Percentiles rank a stretch among this genome's conserved stretches.
These are phyloP conservation scores for Sarcodon aspratus DNA, from an alignment of 768 basidiomycete species.

Conservation along the genomic window DNA sequence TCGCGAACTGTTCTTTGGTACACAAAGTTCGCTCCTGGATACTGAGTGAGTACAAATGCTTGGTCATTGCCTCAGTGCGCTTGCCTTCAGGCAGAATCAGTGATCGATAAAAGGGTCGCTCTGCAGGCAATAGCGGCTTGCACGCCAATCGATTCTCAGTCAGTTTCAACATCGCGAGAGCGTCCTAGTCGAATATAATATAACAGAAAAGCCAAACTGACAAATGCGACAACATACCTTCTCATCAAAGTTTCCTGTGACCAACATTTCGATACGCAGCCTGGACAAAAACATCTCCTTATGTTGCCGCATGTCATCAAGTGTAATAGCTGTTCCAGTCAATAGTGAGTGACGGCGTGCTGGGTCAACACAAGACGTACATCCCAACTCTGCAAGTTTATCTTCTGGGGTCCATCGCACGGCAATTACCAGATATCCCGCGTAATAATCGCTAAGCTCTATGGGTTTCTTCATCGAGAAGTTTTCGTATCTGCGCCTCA, in stretches of 20 bases:
- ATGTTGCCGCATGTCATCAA: conserved; percentile 28
- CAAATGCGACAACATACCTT: conserved; percentile 15
- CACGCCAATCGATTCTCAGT: conserved; percentile 26
- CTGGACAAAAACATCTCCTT: conserved; percentile 25
- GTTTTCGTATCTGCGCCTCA: conserved; percentile 29
- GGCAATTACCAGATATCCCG: conserved; percentile 25
- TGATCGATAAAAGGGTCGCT: conserved; percentile 25
- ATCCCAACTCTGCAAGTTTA: conserved; percentile 26
- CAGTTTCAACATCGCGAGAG: conserved; percentile 22
- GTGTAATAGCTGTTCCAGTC: conserved; percentile 22
- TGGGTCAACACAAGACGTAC: conserved; percentile 15
- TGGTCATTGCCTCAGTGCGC: conserved; percentile 1
- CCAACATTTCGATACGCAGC: conserved; percentile 29
- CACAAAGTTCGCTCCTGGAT: conserved; percentile 20
- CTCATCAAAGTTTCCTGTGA: conserved; percentile 34
- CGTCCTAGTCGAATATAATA: conserved; percentile 20
- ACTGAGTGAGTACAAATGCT: not conserved
- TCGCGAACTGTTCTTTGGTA: conserved; percentile 27
- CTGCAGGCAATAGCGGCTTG: conserved; percentile 22
- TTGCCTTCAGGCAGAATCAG: conserved; percentile 29
- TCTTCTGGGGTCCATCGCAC: conserved; percentile 29
- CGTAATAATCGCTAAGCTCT: conserved; percentile 22
- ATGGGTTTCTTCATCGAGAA: conserved; percentile 23
- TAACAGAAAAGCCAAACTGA: not conserved
- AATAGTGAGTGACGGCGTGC: not conserved